phyloP scores from a whole-genome alignment of 257 asterid species.

The Phtheirospermum japonicum region DNA sequence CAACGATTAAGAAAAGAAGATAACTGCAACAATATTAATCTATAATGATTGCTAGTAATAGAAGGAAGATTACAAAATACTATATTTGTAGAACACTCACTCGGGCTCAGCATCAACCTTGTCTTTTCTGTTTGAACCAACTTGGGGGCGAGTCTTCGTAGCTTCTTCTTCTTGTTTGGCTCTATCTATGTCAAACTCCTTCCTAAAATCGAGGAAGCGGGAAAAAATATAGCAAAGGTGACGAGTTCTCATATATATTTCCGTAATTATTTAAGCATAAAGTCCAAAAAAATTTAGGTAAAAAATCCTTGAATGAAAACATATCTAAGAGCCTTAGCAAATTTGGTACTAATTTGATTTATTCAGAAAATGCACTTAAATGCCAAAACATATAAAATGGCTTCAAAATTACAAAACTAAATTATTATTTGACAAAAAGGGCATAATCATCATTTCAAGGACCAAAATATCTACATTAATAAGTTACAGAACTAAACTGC shows the following conservation, averaged over 20 bases:
- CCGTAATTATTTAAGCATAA: background rate
- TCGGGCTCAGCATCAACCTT: slow-evolving; percentile 46
- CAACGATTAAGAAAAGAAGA: slow-evolving; percentile 84
- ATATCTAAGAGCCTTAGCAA: too few relatives aligned
- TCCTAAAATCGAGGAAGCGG: slow-evolving; percentile 42
- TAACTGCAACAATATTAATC: slow-evolving; percentile 48
- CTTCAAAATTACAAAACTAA: too few relatives aligned
- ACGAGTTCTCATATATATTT: slow-evolving; percentile 6
- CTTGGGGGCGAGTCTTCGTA: slow-evolving; percentile 39
- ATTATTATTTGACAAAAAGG: too few relatives aligned
- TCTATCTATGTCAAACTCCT: slow-evolving; percentile 71
- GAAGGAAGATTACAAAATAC: background rate
- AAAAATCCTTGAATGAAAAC: too few relatives aligned
- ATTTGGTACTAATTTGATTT: too few relatives aligned
- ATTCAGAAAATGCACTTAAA: too few relatives aligned
- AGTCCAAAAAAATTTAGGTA: too few relatives aligned
- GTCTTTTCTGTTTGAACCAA: slow-evolving; percentile 49
- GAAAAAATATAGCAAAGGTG: slow-evolving; percentile 4
- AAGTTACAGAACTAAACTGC: too few relatives aligned
- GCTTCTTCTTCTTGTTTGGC: slow-evolving; percentile 64
- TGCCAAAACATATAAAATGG: too few relatives aligned
- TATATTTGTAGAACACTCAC: slow-evolving; percentile 40
- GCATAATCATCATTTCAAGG: too few relatives aligned
- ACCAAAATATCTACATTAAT: too few relatives aligned
- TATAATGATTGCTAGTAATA: slow-evolving; percentile 5